Conservation (phyloP, 2,329 filamentous ascomycete species). For the Chaetomium strumarium region DNA sequence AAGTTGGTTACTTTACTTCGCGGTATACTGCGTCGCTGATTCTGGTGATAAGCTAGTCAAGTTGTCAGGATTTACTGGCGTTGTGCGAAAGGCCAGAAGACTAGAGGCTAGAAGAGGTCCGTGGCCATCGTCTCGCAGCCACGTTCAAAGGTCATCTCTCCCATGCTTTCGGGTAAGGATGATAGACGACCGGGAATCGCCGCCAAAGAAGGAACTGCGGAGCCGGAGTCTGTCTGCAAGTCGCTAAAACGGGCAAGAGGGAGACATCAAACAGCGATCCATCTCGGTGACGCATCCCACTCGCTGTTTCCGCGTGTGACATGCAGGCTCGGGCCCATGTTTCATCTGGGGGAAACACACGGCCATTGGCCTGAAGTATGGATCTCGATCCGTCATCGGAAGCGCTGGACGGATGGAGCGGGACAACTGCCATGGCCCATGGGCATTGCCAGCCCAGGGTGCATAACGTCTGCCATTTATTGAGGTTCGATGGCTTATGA, state of each 20-base stretch:
- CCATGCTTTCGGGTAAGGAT: background rate
- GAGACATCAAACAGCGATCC: slow-evolving; percentile 11
- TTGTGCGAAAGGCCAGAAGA: no score
- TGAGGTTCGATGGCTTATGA: background rate
- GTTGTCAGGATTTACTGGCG: no score
- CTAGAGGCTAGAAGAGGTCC: no score
- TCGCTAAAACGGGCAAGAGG: slow-evolving; percentile 13
- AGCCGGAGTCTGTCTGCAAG: slow-evolving; percentile 13
- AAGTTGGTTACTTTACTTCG: no score
- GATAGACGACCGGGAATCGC: background rate
- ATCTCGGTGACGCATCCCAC: slow-evolving; percentile 21
- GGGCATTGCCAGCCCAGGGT: background rate
- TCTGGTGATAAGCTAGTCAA: no score
- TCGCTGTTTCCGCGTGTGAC: slow-evolving; percentile 17
- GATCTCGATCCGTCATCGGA: slow-evolving; percentile 10
- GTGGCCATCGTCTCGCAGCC: background rate
- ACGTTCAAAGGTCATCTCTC: background rate
- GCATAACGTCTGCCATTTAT: background rate
- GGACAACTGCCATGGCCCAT: background rate
- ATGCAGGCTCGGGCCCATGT: slow-evolving; percentile 16
- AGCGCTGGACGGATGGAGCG: background rate
- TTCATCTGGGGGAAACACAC: slow-evolving; percentile 12
- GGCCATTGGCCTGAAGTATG: slow-evolving; percentile 8
- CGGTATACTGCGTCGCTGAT: no score
- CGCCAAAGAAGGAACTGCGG: slow-evolving; percentile 10